Percentiles rank a stretch among this genome's conserved stretches.
phyloP scores from a whole-genome alignment of 768 basidiomycete genomes.

The Russula sp. region DNA sequence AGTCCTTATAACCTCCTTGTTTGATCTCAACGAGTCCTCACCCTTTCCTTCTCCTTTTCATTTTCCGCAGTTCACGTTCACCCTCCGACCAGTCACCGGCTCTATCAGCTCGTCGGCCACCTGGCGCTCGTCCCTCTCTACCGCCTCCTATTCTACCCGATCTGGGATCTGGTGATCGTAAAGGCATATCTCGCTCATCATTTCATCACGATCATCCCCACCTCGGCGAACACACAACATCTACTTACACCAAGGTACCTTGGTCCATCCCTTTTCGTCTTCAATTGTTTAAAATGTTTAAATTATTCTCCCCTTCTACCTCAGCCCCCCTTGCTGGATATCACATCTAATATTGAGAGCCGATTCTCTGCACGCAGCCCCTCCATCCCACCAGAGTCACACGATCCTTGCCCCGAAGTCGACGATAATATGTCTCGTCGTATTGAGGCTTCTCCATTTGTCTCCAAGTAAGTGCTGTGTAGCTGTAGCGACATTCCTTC shows the following conservation, averaged over 20 bases:
- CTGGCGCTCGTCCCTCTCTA: slow-evolving; percentile 11
- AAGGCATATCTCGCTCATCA: slow-evolving; percentile 9
- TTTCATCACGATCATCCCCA: slow-evolving; percentile 13
- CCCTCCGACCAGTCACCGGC: slow-evolving; percentile 8
- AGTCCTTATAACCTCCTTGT: slow-evolving; percentile 20
- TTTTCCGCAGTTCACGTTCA: slow-evolving; percentile 14
- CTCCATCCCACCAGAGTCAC: slow-evolving; percentile 18
- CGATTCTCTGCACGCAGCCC: background rate
- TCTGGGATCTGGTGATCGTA: slow-evolving; percentile 18
- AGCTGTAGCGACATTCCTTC: slow-evolving; percentile 15
- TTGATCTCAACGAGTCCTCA: slow-evolving; percentile 10
- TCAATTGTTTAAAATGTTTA: background rate
- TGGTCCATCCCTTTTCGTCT: background rate
- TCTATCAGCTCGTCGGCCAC: slow-evolving; percentile 10
- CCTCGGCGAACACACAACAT: background rate
- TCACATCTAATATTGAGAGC: background rate
- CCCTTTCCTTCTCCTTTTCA: slow-evolving; percentile 8
- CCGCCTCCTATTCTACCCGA: slow-evolving; percentile 12
- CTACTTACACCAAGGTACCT: slow-evolving; percentile 7
- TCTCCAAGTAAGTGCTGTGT: slow-evolving; percentile 24
- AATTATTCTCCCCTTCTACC: background rate
- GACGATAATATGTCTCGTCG: slow-evolving; percentile 47
- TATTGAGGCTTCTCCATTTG: slow-evolving; percentile 32
- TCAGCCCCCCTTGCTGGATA: background rate
- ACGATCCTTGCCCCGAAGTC: slow-evolving; percentile 16